A percentile compares a stretch with the other conserved stretches of the same genome.
Evolutionary conservation across 345 rosid species (phyloP).

Genomic region (Mercurialis annua): DNA sequence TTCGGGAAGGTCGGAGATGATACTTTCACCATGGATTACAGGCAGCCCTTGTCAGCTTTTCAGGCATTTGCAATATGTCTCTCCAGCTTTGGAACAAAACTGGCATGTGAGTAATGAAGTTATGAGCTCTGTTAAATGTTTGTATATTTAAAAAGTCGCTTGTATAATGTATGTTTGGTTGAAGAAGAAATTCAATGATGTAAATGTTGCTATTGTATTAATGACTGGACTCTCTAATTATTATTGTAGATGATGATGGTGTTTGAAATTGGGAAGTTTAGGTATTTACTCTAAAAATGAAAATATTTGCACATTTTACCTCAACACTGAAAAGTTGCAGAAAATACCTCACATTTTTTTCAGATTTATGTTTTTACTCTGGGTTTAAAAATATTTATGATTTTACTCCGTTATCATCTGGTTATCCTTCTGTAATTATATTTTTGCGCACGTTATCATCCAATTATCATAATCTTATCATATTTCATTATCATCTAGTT

Average conservation of each 20-base stretch:
- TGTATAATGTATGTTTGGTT: constrained; percentile 17
- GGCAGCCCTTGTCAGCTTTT: constrained; percentile 88
- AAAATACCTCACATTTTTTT: no score
- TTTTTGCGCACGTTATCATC: no score
- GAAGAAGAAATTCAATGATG: constrained; percentile 30
- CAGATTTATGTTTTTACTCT: no score
- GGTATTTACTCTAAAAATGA: no score
- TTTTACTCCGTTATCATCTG: no score
- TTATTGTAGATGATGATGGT: not conserved
- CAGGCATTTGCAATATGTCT: constrained; percentile 95
- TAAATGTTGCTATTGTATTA: constrained; percentile 33
- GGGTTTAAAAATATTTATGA: no score
- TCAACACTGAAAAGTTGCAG: no score
- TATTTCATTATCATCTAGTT: no score
- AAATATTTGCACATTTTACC: no score
- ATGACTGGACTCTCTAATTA: constrained; percentile 12
- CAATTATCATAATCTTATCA: no score
- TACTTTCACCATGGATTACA: constrained; percentile 85
- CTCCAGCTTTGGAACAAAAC: constrained; percentile 91
- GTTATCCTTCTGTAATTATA: no score
- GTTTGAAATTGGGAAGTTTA: no score
- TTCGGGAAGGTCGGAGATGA: constrained; percentile 90
- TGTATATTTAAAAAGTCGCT: constrained; percentile 18
- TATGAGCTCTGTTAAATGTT: constrained; percentile 19
- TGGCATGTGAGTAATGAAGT: constrained; percentile 71